Evolutionary conservation across 2,329 filamentous ascomycete species (phyloP).

Genomic region (Fusarium guadeloupense): DNA sequence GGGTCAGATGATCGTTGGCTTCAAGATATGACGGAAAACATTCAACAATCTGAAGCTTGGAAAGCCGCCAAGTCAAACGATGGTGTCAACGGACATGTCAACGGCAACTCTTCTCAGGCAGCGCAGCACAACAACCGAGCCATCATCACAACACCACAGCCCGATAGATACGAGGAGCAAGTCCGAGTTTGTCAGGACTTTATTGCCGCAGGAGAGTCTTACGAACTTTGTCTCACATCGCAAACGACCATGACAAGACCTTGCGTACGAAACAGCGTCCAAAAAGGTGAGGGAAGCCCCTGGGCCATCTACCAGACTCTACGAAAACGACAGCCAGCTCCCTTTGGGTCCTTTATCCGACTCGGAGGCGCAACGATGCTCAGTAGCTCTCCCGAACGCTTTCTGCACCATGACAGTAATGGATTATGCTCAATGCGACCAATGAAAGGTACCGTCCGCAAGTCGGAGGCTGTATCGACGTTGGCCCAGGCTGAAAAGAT

Average conservation of each 20-base stretch:
- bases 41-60: slow-evolving; percentile 50
- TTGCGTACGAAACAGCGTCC: slow-evolving; percentile 1
- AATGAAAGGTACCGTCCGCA: slow-evolving; percentile 97
- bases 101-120: slow-evolving; percentile 12
- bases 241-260: slow-evolving; percentile 70
- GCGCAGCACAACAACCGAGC: not conserved
- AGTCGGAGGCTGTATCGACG: slow-evolving; percentile 71
- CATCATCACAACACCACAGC: slow-evolving; percentile 53
- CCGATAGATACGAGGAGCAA: slow-evolving; percentile 68
- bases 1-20: slow-evolving; percentile 47
- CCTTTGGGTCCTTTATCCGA: slow-evolving; percentile 84
- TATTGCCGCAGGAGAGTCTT: slow-evolving; percentile 81
- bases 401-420: slow-evolving; percentile 66
- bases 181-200: slow-evolving; percentile 75
- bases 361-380: slow-evolving; percentile 76
- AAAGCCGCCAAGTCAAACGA: slow-evolving; percentile 12
- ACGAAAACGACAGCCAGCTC: slow-evolving; percentile 77
- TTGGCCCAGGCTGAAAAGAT: slow-evolving; percentile 76
- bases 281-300: slow-evolving; percentile 47
- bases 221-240: slow-evolving; percentile 85
- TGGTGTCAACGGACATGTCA: slow-evolving; percentile 11
- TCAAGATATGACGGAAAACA: slow-evolving; percentile 39
- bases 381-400: slow-evolving; percentile 88
- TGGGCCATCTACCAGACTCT: slow-evolving; percentile 80
- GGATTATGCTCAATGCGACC: slow-evolving; percentile 82